Conservation (phyloP, 75 land plant species). For the Sequoia sempervirens region DNA sequence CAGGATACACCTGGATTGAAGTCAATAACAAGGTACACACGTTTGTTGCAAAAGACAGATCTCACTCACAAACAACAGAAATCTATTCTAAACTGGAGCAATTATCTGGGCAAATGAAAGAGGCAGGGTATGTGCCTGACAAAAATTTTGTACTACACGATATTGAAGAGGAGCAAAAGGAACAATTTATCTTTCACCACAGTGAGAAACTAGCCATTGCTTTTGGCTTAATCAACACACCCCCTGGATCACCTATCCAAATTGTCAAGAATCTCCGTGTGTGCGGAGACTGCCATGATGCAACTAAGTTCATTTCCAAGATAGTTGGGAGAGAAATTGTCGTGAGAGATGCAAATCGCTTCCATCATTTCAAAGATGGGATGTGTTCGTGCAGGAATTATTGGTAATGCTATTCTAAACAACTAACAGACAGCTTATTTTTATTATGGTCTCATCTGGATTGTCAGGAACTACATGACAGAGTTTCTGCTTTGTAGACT, state of each 20-base stretch:
- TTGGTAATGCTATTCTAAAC: neutral
- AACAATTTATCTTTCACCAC: constrained; percentile 7
- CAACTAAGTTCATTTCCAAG: constrained; percentile 10
- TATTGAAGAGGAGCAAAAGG: constrained; percentile 12
- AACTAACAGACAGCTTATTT: neutral
- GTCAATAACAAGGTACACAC: neutral
- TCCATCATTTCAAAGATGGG: constrained; percentile 9
- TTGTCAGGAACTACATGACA: neutral
- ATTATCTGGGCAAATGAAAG: constrained; percentile 1
- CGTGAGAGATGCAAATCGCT: constrained; percentile 8
- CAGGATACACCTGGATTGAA: constrained; percentile 10
- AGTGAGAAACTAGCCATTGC: constrained; percentile 10
- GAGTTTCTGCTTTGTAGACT: neutral
- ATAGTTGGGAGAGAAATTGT: neutral
- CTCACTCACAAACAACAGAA: constrained; percentile 9
- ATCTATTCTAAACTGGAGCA: neutral
- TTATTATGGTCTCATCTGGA: neutral
- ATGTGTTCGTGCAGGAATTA: constrained; percentile 6
- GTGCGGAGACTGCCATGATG: constrained; percentile 9
- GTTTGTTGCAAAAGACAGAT: constrained; percentile 9
- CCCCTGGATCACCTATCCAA: neutral
- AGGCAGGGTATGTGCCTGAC: constrained; percentile 9
- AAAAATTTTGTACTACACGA: constrained; percentile 3
- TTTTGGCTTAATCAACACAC: constrained; percentile 6
- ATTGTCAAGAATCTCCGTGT: constrained; percentile 5